Percentiles rank a stretch among this genome's conserved stretches.
Evolutionary conservation across 2,329 filamentous ascomycete genomes (phyloP).

Genomic region (Leptographium radiaticola): DNA sequence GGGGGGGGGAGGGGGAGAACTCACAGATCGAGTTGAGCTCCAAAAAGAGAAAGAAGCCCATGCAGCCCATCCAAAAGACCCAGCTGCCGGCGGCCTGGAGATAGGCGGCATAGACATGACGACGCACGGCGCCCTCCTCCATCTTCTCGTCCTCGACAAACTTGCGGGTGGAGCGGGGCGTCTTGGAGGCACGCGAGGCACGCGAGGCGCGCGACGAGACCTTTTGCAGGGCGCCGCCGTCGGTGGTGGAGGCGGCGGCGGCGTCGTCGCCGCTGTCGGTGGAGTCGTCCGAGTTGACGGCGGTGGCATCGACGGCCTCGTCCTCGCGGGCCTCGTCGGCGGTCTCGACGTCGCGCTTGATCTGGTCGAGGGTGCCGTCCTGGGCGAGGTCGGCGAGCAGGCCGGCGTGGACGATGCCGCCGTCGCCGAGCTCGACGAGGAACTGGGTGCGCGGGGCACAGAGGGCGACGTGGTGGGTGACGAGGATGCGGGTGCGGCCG

Average conservation of each 20-base stretch:
- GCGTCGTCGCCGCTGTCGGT: conserved; percentile 8
- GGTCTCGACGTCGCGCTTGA: conserved; percentile 42
- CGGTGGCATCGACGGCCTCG: conserved; percentile 17
- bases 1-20: conserved; percentile 5
- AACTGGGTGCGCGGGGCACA: conserved; percentile 61
- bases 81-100: conserved; percentile 52
- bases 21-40: conserved; percentile 41
- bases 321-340: conserved; percentile 33
- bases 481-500: conserved; percentile 61
- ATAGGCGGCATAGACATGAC: conserved; percentile 54
- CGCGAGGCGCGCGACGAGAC: conserved; percentile 4
- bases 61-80: conserved; percentile 42
- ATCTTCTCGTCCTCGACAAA: conserved; percentile 67
- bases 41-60: conserved; percentile 40
- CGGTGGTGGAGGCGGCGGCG: conserved; percentile 27
- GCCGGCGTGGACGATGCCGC: conserved; percentile 50
- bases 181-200: conserved; percentile 16
- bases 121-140: conserved; percentile 56
- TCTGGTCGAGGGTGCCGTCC: conserved; percentile 41
- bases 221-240: conserved; percentile 12
- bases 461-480: conserved; percentile 67
- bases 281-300: conserved; percentile 13
- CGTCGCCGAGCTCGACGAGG: conserved; percentile 59
- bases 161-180: conserved; percentile 35
- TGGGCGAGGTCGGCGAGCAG: conserved; percentile 49